Percentiles rank a stretch among this genome's conserved stretches.
Evolutionary conservation across 805 yeast species (phyloP).

Genomic region (Candida morakotiae): DNA sequence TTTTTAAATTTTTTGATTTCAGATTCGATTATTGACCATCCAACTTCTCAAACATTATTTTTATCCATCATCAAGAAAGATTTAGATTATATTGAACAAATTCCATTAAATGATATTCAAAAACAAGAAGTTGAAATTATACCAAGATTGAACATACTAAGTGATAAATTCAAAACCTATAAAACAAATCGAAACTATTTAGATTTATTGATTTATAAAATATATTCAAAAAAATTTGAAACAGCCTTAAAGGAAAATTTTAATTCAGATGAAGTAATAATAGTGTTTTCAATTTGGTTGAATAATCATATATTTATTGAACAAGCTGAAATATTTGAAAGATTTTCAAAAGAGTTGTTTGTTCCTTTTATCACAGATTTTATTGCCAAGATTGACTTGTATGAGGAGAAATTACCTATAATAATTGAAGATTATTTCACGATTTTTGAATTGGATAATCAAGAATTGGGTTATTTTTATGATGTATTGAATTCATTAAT

Average conservation of each 20-base stretch:
- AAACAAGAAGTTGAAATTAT: neutral
- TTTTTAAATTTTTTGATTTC: neutral
- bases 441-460: neutral
- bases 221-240: neutral
- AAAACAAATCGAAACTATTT: neutral
- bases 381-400: neutral
- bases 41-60: neutral
- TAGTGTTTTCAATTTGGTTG: slow-evolving; percentile 3
- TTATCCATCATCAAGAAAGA: neutral
- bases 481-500: neutral
- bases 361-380: neutral
- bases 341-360: neutral
- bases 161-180: neutral
- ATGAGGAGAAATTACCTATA: neutral
- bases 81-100: neutral
- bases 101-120: neutral
- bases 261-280: neutral
- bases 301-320: slow-evolving; percentile 1
- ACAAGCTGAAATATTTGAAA: slow-evolving; percentile 1
- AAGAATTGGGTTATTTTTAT: slow-evolving; percentile 1
- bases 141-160: neutral
- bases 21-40: neutral
- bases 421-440: slow-evolving; percentile 1
- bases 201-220: slow-evolving; percentile 2
- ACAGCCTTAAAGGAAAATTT: neutral